A percentile compares a stretch with the other conserved stretches of the same genome.
phyloP scores from a whole-genome alignment of 2,329 filamentous ascomycete genomes.

The Colletotrichum liaoningense region DNA sequence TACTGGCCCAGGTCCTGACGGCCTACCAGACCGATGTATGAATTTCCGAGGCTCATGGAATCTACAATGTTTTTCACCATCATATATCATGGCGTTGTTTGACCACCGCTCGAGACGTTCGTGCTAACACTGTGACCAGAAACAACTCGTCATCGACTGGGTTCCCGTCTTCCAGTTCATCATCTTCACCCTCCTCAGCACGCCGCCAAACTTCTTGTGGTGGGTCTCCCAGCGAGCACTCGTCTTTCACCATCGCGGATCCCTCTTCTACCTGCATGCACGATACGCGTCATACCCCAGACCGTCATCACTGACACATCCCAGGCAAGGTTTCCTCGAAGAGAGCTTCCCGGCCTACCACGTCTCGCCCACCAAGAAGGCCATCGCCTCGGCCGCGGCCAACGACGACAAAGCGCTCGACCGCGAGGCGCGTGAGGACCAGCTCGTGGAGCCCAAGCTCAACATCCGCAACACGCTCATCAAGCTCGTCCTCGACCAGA shows the following conservation, averaged over 20 bases:
- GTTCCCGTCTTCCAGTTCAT: constrained; percentile 81
- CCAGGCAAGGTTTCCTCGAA: constrained; percentile 81
- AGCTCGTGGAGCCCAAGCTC: constrained; percentile 61
- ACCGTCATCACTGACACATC: constrained; percentile 32
- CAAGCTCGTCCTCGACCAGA: constrained; percentile 79
- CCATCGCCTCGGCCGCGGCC: constrained; percentile 51
- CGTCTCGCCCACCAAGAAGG: constrained; percentile 51
- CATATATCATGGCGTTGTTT: constrained; percentile 1
- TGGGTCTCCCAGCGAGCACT: constrained; percentile 46
- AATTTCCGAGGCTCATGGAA: background rate
- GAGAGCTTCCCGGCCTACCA: constrained; percentile 76
- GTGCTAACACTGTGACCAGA: constrained; percentile 51
- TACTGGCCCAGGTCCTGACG: constrained; percentile 78
- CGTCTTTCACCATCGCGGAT: background rate
- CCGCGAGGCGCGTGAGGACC: constrained; percentile 47
- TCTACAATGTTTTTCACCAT: too few relatives aligned
- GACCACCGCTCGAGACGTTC: background rate
- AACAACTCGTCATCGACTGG: constrained; percentile 71
- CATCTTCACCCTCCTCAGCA: constrained; percentile 77
- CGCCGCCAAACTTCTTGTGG: constrained; percentile 89
- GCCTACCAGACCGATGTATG: constrained; percentile 71
- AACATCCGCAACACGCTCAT: constrained; percentile 72
- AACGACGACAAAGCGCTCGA: constrained; percentile 55
- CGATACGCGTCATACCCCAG: background rate
- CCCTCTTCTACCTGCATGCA: background rate